Evolutionary conservation across 371 early-diverging fungal genomes (phyloP).

Genomic region (Synchytrium microbalum): DNA sequence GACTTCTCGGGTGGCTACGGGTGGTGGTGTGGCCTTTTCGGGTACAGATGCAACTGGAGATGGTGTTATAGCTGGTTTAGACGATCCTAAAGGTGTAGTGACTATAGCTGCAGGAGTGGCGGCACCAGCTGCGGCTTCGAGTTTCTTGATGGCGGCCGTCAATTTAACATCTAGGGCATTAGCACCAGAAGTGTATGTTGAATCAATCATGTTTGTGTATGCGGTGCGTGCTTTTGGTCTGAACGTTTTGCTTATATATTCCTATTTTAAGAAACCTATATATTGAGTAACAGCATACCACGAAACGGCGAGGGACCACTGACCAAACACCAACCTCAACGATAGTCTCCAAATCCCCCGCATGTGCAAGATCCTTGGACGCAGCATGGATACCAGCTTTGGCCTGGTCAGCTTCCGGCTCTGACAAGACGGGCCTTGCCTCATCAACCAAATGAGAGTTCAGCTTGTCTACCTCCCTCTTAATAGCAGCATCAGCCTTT

Average conservation of each 20-base stretch:
- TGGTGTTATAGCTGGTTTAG: background rate
- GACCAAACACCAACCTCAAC: background rate
- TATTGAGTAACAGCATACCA: too few species aligned
- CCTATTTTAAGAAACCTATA: slow-evolving; percentile 5
- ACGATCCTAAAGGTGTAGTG: background rate
- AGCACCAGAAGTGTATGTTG: background rate
- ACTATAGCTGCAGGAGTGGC: background rate
- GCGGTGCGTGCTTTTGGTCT: slow-evolving; percentile 1
- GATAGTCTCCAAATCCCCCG: background rate
- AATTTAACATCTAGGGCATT: background rate
- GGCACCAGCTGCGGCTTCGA: background rate
- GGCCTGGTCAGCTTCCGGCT: background rate
- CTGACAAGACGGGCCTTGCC: slow-evolving; percentile 14
- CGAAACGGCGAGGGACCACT: too few species aligned
- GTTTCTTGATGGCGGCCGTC: background rate
- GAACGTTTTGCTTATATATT: slow-evolving; percentile 11
- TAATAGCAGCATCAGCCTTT: slow-evolving; percentile 18
- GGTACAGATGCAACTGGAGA: background rate
- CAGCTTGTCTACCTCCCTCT: slow-evolving; percentile 21
- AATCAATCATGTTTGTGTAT: slow-evolving; percentile 12
- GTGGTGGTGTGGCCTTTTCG: background rate
- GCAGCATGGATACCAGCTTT: background rate
- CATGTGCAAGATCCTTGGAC: background rate
- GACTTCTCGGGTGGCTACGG: background rate
- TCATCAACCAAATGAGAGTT: slow-evolving; percentile 17